These are phyloP conservation scores for Mycosphaerella sp. DNA, from an alignment of 2,329 filamentous ascomycete genomes.

Conservation along the genomic window DNA sequence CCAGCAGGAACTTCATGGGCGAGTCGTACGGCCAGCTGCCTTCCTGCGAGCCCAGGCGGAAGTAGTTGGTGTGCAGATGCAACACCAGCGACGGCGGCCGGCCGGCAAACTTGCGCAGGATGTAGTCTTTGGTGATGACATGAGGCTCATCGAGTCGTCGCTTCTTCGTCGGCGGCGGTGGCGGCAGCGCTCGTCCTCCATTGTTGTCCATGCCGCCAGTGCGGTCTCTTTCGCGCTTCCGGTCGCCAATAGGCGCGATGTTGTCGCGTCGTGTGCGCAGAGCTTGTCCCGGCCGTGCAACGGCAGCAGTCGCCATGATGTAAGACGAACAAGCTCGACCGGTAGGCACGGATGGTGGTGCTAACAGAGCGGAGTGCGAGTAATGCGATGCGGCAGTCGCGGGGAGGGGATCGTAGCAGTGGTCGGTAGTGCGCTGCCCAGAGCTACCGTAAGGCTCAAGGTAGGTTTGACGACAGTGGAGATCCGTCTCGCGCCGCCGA, in stretches of 20 bases:
- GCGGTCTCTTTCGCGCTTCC: neutral
- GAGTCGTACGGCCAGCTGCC: constrained; percentile 88
- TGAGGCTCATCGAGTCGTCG: constrained; percentile 30
- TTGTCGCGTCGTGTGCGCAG: constrained; percentile 37
- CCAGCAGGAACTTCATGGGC: constrained; percentile 74
- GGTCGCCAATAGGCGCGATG: constrained; percentile 20
- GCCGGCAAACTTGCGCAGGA: constrained; percentile 71
- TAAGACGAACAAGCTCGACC: neutral
- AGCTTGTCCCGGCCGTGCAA: constrained; percentile 36
- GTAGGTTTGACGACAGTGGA: too few species aligned
- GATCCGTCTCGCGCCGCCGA: neutral
- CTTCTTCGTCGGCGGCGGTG: constrained; percentile 17
- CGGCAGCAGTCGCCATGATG: constrained; percentile 31
- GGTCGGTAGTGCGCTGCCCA: neutral
- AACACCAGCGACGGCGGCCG: constrained; percentile 75
- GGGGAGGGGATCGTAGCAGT: too few species aligned
- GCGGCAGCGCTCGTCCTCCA: constrained; percentile 17
- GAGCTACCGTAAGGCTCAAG: neutral
- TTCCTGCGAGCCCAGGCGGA: constrained; percentile 89
- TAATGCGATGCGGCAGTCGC: neutral
- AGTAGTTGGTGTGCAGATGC: constrained; percentile 78
- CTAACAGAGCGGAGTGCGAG: neutral
- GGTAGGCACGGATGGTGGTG: neutral
- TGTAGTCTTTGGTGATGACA: constrained; percentile 67
- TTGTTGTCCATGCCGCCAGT: constrained; percentile 23